Evolutionary conservation across 768 basidiomycete species (phyloP), one percentile per base, ranked within the genome.

Genomic region (Kwoniella heveanensis): DNA sequence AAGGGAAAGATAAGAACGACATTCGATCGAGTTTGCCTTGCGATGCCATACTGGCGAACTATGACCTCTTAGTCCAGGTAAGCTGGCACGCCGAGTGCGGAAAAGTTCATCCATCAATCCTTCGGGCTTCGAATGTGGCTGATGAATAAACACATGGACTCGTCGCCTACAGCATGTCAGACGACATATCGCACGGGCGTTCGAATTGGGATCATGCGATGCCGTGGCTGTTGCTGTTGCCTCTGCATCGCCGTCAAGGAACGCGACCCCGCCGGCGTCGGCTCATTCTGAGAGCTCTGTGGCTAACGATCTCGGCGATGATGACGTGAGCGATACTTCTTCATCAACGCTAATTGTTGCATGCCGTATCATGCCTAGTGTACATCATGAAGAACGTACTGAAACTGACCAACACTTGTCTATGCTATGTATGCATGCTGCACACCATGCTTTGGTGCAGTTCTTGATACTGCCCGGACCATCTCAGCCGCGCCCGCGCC

Each of bases 21-120:
- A n/a, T n/a, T n/a, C n/a, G n/a, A n/a, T 22, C 51, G 30, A n/a
- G 29, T n/a, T 13, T 29, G 54, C 54, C 54, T 39, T 54, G 54
- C 36, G 54, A 54, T 30, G 54, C 32, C 8, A 21, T 32, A 12
- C 32, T 54, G 2, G 54, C 54, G 13, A 54, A 32, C 32, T 30
- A 54, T 24, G 21, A 29, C 13, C 32, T 54, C 2, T 30, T 54
- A n/a, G 2, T 30, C 27, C n/a, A 25, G 36, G 54, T 32, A 32
- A 32, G 51, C 51, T 6, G 13, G 13, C 32, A 32, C 32, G 32
- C 32, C 13, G 32, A 32, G 32, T 32, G 7, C 13, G 5, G 5
- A 32, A n/a, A n/a, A n/a, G n/a, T 32, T 32, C 5, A 6, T 32
- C 7, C 32, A 6, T 32, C 32, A 32, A 32, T 32, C 32, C 32